Evolutionary conservation across 176 grass and related monocot genomes (phyloP).

Genomic region (Dendrocalamus sinicus): DNA sequence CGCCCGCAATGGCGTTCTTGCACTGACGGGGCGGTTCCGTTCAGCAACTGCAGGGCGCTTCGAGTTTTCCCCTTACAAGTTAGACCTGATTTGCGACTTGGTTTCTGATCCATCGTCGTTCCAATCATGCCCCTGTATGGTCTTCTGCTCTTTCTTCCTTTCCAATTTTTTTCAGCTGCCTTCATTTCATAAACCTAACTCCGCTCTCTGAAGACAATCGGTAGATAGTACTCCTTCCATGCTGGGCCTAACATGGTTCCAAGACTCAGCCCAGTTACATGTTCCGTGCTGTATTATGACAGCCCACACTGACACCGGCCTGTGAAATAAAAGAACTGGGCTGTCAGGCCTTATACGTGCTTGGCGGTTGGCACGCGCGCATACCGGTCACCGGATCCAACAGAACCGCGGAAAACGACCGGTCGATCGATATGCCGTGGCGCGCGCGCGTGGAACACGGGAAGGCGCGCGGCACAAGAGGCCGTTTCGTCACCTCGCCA

Average conservation of each 20-base stretch:
- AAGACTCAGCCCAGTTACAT: background rate
- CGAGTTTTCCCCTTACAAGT: background rate
- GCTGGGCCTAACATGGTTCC: background rate
- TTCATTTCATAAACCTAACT: background rate
- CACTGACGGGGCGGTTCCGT: background rate
- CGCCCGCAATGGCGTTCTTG: no score
- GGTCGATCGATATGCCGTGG: background rate
- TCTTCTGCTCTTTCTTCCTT: background rate
- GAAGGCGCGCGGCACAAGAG: background rate
- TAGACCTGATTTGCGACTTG: background rate
- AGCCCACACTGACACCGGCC: background rate
- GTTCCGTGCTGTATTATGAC: background rate
- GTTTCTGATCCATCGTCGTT: background rate
- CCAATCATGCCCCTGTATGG: background rate
- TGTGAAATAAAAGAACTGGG: background rate
- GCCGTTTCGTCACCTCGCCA: background rate
- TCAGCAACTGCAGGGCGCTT: background rate
- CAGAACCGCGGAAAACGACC: background rate
- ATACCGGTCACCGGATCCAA: background rate
- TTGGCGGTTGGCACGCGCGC: background rate
- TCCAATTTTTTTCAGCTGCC: background rate
- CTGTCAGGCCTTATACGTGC: background rate
- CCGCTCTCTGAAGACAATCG: background rate
- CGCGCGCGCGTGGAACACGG: background rate
- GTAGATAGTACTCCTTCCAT: background rate